These are phyloP conservation scores for Delphinella strobiligena DNA, from an alignment of 2,329 filamentous ascomycete genomes.

Conservation along the genomic window DNA sequence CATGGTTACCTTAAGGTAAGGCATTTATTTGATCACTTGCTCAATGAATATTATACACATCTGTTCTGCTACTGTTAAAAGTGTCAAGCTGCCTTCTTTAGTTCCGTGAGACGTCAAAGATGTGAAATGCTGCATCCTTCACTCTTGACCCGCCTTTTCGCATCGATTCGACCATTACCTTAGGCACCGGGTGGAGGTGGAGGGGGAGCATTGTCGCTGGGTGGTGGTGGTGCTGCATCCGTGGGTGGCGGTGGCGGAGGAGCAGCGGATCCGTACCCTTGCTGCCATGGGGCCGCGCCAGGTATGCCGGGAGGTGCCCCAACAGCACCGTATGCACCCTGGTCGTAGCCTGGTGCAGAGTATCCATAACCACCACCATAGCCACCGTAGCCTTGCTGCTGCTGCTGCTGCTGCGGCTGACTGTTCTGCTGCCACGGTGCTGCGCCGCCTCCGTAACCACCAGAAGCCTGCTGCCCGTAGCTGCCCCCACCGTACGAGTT, in stretches of 20 bases:
- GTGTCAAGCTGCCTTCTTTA: too few relatives aligned
- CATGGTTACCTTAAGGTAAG: too few relatives aligned
- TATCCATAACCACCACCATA: constrained; percentile 9
- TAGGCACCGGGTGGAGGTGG: constrained; percentile 33
- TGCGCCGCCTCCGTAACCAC: constrained; percentile 11
- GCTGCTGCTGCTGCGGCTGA: constrained; percentile 5
- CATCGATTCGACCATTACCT: not conserved
- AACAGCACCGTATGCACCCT: constrained; percentile 24
- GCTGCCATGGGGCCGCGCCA: constrained; percentile 7
- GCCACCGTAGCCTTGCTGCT: constrained; percentile 12
- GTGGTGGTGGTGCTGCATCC: constrained; percentile 44
- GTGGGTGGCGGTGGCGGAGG: constrained; percentile 44
- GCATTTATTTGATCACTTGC: too few relatives aligned
- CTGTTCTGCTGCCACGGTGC: constrained; percentile 19
- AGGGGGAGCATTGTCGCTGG: constrained; percentile 50
- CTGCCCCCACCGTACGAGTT: constrained; percentile 10
- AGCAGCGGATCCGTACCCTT: constrained; percentile 25
- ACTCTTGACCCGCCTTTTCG: too few relatives aligned
- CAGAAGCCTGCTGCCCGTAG: constrained; percentile 10
- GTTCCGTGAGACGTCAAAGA: too few relatives aligned
- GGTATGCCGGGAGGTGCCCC: constrained; percentile 5
- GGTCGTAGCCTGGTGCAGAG: constrained; percentile 6
- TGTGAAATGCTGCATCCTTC: too few relatives aligned
- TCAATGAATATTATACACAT: too few relatives aligned
- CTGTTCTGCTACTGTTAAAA: too few relatives aligned